These are phyloP conservation scores for Cicer bijugum DNA, from an alignment of 306 rosid genomes.

Conservation along the genomic window DNA sequence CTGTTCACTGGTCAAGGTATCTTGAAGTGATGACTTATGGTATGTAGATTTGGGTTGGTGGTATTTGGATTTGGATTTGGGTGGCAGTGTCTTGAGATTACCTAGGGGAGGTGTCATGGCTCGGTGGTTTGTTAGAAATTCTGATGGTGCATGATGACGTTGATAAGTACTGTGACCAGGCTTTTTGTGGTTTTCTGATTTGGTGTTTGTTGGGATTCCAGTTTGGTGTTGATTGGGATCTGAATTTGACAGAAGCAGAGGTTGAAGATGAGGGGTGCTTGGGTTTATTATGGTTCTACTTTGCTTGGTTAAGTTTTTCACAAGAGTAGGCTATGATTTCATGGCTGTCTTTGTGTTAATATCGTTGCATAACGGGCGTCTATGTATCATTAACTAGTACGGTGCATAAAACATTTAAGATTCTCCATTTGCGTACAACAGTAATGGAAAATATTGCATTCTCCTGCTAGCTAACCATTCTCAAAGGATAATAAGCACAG, in stretches of 20 bases:
- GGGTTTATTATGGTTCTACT: neutral
- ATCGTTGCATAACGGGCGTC: neutral
- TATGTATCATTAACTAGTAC: neutral
- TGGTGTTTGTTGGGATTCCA: neutral
- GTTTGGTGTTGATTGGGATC: neutral
- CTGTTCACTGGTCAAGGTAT: neutral
- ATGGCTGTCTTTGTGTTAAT: neutral
- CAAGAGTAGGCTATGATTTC: neutral
- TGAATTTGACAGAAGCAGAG: neutral
- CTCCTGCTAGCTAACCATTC: neutral
- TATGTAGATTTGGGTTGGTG: neutral
- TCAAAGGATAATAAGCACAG: conserved; percentile 12
- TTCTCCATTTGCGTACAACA: neutral
- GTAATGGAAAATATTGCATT: neutral
- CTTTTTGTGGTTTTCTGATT: neutral
- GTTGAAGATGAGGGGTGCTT: neutral
- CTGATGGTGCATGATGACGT: neutral
- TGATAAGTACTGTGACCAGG: neutral
- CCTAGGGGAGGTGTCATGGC: neutral
- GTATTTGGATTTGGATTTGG: neutral
- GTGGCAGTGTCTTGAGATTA: neutral
- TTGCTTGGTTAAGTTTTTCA: neutral
- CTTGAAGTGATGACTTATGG: neutral
- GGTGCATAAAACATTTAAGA: neutral
- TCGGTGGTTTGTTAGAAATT: neutral